Percentiles rank a stretch among this genome's conserved stretches.
Evolutionary conservation across 2,329 filamentous ascomycete species (phyloP).

Genomic region (Sporothrix brasiliensis): DNA sequence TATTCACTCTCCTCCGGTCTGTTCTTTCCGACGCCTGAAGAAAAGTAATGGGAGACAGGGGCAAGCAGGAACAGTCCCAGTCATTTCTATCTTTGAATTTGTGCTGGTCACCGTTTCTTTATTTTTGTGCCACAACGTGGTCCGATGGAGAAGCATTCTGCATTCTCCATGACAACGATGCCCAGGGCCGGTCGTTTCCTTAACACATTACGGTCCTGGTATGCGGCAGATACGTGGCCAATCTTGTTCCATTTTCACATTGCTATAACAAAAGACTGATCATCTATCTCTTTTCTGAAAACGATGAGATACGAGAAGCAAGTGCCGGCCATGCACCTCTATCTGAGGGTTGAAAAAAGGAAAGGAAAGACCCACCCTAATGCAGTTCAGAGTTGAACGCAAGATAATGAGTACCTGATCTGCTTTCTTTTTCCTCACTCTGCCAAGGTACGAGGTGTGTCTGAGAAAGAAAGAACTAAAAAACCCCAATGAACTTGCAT

Average conservation of each 20-base stretch:
- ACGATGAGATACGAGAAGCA: neutral
- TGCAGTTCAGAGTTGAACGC: neutral
- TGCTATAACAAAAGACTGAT: neutral
- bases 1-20: neutral
- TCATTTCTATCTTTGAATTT: neutral
- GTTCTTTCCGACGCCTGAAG: neutral
- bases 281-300: neutral
- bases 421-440: constrained; percentile 1
- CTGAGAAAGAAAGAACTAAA: neutral
- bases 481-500: neutral
- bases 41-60: neutral
- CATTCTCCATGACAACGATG: neutral
- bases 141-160: neutral
- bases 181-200: neutral
- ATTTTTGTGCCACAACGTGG: neutral
- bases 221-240: neutral
- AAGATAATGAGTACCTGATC: neutral
- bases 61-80: neutral
- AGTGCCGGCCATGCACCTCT: neutral
- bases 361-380: neutral
- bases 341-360: neutral
- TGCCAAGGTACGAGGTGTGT: neutral
- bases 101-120: neutral
- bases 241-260: too few relatives aligned
- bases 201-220: neutral